Base-by-base conservation (phyloP, 2,329 filamentous ascomycete species). In the Exophiala phaeomuriformis region DNA sequence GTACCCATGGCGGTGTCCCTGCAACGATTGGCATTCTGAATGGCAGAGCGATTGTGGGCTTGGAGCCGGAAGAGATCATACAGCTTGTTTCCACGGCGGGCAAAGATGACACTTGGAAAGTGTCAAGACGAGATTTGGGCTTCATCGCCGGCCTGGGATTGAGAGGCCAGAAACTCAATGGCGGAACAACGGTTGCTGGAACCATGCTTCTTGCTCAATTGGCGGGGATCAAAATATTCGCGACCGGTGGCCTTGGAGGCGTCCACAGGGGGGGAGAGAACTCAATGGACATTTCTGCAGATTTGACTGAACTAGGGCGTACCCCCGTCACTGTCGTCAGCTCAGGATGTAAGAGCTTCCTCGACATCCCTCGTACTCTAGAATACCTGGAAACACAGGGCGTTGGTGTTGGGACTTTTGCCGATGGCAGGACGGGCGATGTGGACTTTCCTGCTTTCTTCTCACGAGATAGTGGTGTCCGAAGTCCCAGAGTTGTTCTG, bases 391-490 rank as follows among this genome's bases (percentile, higher is more conserved):
- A 86, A 65, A 86, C 83, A 0, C 78, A 85, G 57, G 76, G 76
- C 78, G 90, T 89, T 27, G 79, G 85, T 36, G 90, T 96, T 1
- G 86, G 83, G 2, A 97, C 93, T 2, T 98, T 97, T 72, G 84
- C 89, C 28, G 88, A 95, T 69, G 88, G 87, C 1, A 80, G 88
- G 36, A 71, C 73, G 29, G 72, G 78, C 4, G 56, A 60, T 27
- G 79, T 96, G 39, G 86, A 95, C 64, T 93, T 97, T 64, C 93
- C 93, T 1, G 89, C 88, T 0, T 98, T 98, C 69, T 98, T 88
- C 80, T 88, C 87, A 0, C 77, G 91, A 39, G 88, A 96, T 40
- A 96, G 90, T 68, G 88, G 90, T 8, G 73, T 86, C 49, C 82
- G 77, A 68, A 95, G 89, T 65, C 91, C 91, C 0, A 80, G 81